A percentile compares a stretch with the other conserved stretches of the same genome.
These are phyloP conservation scores for Nigrograna mackinnonii DNA, from an alignment of 2,329 filamentous ascomycete genomes.

Conservation along the genomic window DNA sequence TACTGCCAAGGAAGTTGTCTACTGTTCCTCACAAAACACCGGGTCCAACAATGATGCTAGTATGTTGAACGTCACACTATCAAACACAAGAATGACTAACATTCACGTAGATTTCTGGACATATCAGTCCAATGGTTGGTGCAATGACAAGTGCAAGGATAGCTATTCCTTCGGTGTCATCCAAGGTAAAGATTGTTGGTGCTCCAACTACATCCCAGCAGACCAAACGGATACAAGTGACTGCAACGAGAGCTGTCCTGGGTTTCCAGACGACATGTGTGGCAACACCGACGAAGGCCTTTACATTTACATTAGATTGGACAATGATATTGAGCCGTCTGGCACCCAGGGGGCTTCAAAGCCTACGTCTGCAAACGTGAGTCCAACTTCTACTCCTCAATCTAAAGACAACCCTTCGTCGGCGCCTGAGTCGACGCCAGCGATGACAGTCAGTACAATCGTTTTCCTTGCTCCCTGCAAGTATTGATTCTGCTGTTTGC, in stretches of 20 bases:
- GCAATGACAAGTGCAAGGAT: constrained; percentile 61
- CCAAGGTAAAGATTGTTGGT: constrained; percentile 71
- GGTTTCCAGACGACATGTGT: constrained; percentile 69
- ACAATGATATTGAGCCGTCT: constrained; percentile 52
- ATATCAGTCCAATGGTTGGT: constrained; percentile 74
- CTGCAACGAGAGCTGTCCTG: constrained; percentile 67
- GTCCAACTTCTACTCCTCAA: constrained; percentile 8
- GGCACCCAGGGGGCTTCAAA: constrained; percentile 56
- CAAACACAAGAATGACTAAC: too few relatives aligned
- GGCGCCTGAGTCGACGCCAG: constrained; percentile 16
- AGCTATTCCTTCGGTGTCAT: constrained; percentile 70
- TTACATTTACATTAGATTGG: constrained; percentile 66
- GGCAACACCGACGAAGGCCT: constrained; percentile 58
- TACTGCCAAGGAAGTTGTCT: not conserved
- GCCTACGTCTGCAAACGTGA: constrained; percentile 28
- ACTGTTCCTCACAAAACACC: constrained; percentile 26
- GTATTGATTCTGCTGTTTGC: constrained; percentile 10
- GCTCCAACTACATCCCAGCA: constrained; percentile 68
- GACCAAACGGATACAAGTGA: constrained; percentile 40
- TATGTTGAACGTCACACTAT: too few relatives aligned
- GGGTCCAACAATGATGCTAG: too few relatives aligned
- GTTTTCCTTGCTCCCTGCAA: constrained; percentile 22
- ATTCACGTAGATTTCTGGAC: too few relatives aligned
- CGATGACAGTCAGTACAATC: constrained; percentile 31
- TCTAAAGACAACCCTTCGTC: constrained; percentile 10